Evolutionary conservation across 2,329 filamentous ascomycete genomes (phyloP), one percentile per base, ranked within the genome.

Genomic region (Aspergillus hiratsukae): DNA sequence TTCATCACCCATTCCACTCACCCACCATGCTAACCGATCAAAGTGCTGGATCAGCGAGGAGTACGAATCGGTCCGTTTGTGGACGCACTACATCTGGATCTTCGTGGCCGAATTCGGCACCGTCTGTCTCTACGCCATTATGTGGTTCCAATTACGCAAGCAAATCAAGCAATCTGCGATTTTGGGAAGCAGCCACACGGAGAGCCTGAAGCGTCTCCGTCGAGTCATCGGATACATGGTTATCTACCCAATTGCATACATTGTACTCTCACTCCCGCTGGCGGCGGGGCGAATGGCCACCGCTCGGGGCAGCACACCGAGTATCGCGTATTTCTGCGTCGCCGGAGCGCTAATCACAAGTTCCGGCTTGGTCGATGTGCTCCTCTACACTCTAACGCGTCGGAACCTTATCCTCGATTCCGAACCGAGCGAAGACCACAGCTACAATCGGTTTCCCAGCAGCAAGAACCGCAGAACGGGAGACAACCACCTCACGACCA

Each of bases 261-360:
- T 82, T 3, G 72, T 86, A 11, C 61, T 84, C 43, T 88, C 87
- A 55, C 78, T 91, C 27, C 87, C 87, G 1, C 77, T 83, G 7
- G 85, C 84, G 2, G 76, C 75, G 2, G 75, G 74, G 27, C 74
- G 75, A 45, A 78, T 78, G 75, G 69, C 73, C 19, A 70, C 71
- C 3, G 73, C 72, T 6, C 67, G 69, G 48, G 70, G 72, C 19
- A 53, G 68, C 17, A 63, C 56, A 1, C 70, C 74, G 1, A 71
- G 64, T 25, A 53, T 73, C 3, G 74, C 75, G 17, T 78, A 79
- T 58, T 77, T 82, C 52, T 81, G 78, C 63, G 72, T 80, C 21
- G 77, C 81, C 0, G 83, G 81, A 31, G 77, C 81, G 4, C 73
- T 85, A 62, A 82, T 85, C 56, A 81, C 81, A 2, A 81, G 78